phyloP scores from a whole-genome alignment of 2,329 filamentous ascomycete genomes.

The Scedosporium aurantiacum region DNA sequence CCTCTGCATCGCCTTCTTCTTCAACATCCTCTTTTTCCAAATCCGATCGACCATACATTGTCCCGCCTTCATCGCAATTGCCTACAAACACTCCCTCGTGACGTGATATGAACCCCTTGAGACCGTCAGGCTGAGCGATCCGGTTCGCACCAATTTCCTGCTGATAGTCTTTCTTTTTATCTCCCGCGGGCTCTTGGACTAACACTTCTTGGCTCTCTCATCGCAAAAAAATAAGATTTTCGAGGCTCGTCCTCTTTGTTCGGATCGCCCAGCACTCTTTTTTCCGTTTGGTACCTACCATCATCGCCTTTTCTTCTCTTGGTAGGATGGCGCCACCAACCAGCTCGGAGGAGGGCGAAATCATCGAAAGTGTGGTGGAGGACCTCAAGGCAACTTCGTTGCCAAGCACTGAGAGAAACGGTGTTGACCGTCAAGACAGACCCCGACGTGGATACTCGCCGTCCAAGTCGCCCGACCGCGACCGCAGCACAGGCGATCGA shows the following conservation, averaged over 20 bases:
- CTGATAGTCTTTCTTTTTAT: not conserved
- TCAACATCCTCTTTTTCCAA: not conserved
- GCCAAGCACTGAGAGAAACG: constrained; percentile 62
- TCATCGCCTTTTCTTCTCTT: not conserved
- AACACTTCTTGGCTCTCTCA: constrained; percentile 6
- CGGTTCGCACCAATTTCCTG: constrained; percentile 8
- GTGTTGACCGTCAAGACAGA: constrained; percentile 91
- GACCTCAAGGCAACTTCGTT: constrained; percentile 78
- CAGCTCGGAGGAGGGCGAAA: constrained; percentile 81
- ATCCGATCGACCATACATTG: not conserved
- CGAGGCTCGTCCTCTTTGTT: constrained; percentile 2
- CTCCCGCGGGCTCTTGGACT: constrained; percentile 1
- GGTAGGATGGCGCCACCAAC: constrained; percentile 6
- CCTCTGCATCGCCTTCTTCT: not conserved
- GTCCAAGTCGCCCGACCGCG: constrained; percentile 43
- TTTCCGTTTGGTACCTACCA: not conserved
- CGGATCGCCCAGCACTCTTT: not conserved
- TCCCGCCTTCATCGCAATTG: not conserved
- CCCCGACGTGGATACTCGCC: constrained; percentile 48
- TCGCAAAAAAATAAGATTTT: not conserved
- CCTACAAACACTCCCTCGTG: not conserved
- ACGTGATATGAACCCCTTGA: constrained; percentile 1
- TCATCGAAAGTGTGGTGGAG: constrained; percentile 58
- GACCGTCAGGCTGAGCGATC: constrained; percentile 5
- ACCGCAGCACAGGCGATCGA: constrained; percentile 28